These are phyloP conservation scores for Amphichorda felina DNA, from an alignment of 2,329 filamentous ascomycete genomes.

Conservation along the genomic window DNA sequence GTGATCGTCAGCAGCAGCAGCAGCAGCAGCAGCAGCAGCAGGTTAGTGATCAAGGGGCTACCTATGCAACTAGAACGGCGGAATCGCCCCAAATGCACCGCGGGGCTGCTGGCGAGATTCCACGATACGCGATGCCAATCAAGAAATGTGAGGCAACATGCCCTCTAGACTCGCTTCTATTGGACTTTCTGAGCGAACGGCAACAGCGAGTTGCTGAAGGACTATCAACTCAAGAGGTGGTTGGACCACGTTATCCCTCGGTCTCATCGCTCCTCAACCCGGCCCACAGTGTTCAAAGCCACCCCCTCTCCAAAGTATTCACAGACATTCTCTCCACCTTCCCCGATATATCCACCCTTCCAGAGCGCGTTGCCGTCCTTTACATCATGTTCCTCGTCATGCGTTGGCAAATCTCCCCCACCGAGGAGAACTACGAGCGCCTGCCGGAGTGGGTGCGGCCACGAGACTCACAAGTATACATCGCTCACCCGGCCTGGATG, in stretches of 20 bases:
- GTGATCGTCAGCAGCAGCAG: background rate
- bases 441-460: slow-evolving; percentile 66
- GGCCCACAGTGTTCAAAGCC: slow-evolving; percentile 45
- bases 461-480: slow-evolving; percentile 50
- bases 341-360: slow-evolving; percentile 63
- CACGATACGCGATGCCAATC: slow-evolving; percentile 22
- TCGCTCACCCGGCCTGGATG: slow-evolving; percentile 67
- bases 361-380: slow-evolving; percentile 70
- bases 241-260: slow-evolving; percentile 69
- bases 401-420: slow-evolving; percentile 75
- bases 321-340: slow-evolving; percentile 80
- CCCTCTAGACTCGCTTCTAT: slow-evolving; percentile 65
- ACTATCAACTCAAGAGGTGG: slow-evolving; percentile 48
- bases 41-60: background rate
- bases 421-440: slow-evolving; percentile 65
- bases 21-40: background rate
- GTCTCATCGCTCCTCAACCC: slow-evolving; percentile 71
- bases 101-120: background rate
- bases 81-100: no score
- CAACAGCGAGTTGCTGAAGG: slow-evolving; percentile 55
- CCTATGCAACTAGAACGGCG: background rate
- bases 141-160: slow-evolving; percentile 59
- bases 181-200: slow-evolving; percentile 65
- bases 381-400: slow-evolving; percentile 82
- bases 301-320: slow-evolving; percentile 74